Conservation (phyloP, 495 filamentous ascomycete genomes). For the Penicillium manginii region DNA sequence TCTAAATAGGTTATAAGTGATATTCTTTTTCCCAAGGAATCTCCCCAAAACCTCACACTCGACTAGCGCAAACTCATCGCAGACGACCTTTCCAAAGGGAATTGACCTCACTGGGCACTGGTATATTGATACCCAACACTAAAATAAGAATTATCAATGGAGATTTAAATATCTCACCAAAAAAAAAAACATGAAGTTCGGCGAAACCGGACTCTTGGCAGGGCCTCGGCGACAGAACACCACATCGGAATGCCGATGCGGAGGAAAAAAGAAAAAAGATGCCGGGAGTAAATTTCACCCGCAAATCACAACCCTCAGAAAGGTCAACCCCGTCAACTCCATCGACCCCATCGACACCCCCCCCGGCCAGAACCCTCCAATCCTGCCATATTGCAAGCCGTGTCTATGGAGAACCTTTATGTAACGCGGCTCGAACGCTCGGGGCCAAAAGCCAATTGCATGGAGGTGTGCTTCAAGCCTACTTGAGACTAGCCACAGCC, state of each 20-base stretch:
- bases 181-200: constrained; percentile 9
- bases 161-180: not conserved
- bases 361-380: not conserved
- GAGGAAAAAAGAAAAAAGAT: constrained; percentile 18
- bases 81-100: not conserved
- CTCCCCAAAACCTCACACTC: too few species aligned
- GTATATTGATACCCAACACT: constrained; percentile 1
- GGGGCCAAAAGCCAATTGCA: constrained; percentile 3
- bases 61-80: too few species aligned
- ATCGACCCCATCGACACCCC: not conserved
- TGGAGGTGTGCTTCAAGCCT: not conserved
- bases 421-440: constrained; percentile 6
- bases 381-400: not conserved
- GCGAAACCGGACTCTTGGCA: constrained; percentile 25
- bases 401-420: not conserved
- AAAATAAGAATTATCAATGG: too few species aligned
- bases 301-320: constrained; percentile 18
- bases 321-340: constrained; percentile 16
- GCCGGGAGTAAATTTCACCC: constrained; percentile 20
- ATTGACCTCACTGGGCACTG: not conserved
- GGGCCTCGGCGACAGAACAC: constrained; percentile 5
- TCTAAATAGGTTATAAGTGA: not conserved
- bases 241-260: constrained; percentile 31
- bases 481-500: not conserved
- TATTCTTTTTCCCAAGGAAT: too few species aligned